Evolutionary conservation across 2,329 filamentous ascomycete genomes (phyloP).

Genomic region (Apiospora phragmitis): DNA sequence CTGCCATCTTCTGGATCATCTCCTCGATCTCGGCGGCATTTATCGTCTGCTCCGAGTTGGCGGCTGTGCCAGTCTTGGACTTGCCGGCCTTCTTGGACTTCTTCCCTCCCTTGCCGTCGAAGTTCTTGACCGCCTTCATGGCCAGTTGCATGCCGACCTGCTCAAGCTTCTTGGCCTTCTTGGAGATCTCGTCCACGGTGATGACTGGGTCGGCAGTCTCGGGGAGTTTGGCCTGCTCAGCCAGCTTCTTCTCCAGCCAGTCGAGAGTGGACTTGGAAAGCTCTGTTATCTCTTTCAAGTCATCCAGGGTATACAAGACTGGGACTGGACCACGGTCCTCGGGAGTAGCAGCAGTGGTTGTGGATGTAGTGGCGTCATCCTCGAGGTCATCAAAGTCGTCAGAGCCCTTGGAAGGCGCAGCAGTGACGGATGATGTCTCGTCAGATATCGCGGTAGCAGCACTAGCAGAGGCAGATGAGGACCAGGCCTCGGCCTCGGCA

Average conservation of each 20-base stretch:
- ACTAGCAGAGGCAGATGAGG: conserved; percentile 52
- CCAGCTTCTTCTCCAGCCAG: conserved; percentile 76
- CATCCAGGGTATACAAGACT: conserved; percentile 70
- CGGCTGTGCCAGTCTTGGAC: conserved; percentile 33
- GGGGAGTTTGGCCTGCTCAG: conserved; percentile 69
- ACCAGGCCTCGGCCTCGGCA: conserved; percentile 63
- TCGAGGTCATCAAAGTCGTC: conserved; percentile 75
- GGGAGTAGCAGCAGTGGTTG: conserved; percentile 42
- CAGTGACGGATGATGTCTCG: conserved; percentile 41
- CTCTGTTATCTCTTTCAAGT: conserved; percentile 66
- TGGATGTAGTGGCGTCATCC: conserved; percentile 56
- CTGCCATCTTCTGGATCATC: conserved; percentile 48
- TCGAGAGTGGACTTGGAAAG: conserved; percentile 61
- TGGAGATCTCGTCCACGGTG: conserved; percentile 68
- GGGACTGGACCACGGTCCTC: conserved; percentile 57
- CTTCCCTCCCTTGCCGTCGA: conserved; percentile 48
- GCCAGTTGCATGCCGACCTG: conserved; percentile 70
- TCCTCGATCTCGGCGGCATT: conserved; percentile 53
- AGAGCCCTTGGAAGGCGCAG: conserved; percentile 45
- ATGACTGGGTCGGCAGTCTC: conserved; percentile 74
- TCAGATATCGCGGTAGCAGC: conserved; percentile 41
- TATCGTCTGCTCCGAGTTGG: conserved; percentile 39
- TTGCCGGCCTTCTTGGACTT: conserved; percentile 40
- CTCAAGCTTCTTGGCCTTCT: conserved; percentile 69
- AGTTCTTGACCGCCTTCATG: conserved; percentile 64